These are phyloP conservation scores for Cercophora samala DNA, from an alignment of 495 filamentous ascomycete genomes.

Conservation along the genomic window DNA sequence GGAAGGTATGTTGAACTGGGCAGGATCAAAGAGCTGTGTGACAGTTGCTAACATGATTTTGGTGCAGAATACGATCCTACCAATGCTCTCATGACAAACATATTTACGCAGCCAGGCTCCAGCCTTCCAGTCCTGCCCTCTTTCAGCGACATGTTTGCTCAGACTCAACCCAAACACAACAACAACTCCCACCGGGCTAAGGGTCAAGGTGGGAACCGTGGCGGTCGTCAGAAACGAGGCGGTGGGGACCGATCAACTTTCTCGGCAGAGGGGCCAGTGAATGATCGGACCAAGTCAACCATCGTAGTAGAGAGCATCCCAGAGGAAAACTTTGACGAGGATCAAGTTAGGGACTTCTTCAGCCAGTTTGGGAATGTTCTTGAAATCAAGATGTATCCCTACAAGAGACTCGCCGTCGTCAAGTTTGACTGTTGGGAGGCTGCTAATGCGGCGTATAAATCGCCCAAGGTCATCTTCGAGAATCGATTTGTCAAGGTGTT, in stretches of 20 bases:
- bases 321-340: constrained; percentile 75
- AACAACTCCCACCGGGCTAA: background rate
- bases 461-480: constrained; percentile 92
- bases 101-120: constrained; percentile 4
- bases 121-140: constrained; percentile 6
- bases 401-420: constrained; percentile 75
- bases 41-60: background rate
- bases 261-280: constrained; percentile 69
- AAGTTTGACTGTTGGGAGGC: constrained; percentile 70
- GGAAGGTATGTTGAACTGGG: constrained; percentile 41
- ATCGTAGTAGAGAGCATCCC: constrained; percentile 94
- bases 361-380: constrained; percentile 74
- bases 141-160: background rate
- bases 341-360: constrained; percentile 76
- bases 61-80: constrained; percentile 79
- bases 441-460: constrained; percentile 80
- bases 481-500: constrained; percentile 98
- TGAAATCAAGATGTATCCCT: constrained; percentile 69
- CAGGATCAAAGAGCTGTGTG: constrained; percentile 18
- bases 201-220: constrained; percentile 24
- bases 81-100: constrained; percentile 43
- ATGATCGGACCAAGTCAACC: constrained; percentile 69
- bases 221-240: constrained; percentile 29
- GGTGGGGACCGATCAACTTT: constrained; percentile 52
- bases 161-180: constrained; percentile 10